Conservation (phyloP, 2,329 filamentous ascomycete genomes). For the Pyrenophora teres region DNA sequence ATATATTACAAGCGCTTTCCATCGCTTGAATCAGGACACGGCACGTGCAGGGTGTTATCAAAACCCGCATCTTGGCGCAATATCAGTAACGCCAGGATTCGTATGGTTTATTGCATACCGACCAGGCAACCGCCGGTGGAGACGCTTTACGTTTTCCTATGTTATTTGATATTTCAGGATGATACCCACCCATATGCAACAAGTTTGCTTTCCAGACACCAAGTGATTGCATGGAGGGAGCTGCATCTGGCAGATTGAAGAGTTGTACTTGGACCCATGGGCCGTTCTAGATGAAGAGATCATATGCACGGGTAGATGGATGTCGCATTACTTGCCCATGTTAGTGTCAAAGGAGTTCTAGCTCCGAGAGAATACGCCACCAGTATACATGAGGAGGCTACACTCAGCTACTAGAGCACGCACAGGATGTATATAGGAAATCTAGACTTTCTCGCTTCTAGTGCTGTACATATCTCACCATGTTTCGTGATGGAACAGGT, state of each 20-base stretch:
- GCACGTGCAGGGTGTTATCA: background rate
- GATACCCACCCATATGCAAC: constrained; percentile 11
- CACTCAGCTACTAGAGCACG: background rate
- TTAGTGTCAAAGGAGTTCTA: background rate
- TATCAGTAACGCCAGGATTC: constrained; percentile 2
- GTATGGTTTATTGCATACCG: background rate
- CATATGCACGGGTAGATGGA: background rate
- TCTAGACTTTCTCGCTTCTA: background rate
- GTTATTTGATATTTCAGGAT: constrained; percentile 14
- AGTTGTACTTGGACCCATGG: constrained; percentile 1
- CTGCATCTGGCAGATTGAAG: constrained; percentile 2
- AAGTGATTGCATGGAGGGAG: constrained; percentile 7
- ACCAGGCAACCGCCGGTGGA: constrained; percentile 1
- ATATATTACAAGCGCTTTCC: background rate
- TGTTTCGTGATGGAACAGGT: background rate
- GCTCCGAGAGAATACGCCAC: background rate
- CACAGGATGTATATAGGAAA: constrained; percentile 10
- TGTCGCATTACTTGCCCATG: background rate
- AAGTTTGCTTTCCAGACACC: constrained; percentile 5
- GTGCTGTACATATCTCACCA: background rate
- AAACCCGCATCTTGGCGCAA: background rate
- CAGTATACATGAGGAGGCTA: background rate
- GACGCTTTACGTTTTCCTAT: constrained; percentile 14
- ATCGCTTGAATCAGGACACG: background rate
- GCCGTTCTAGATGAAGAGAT: constrained; percentile 2